Evolutionary conservation across 2,329 filamentous ascomycete genomes (phyloP), one percentile per base, ranked within the genome.

Genomic region (Alternaria brassicae): DNA sequence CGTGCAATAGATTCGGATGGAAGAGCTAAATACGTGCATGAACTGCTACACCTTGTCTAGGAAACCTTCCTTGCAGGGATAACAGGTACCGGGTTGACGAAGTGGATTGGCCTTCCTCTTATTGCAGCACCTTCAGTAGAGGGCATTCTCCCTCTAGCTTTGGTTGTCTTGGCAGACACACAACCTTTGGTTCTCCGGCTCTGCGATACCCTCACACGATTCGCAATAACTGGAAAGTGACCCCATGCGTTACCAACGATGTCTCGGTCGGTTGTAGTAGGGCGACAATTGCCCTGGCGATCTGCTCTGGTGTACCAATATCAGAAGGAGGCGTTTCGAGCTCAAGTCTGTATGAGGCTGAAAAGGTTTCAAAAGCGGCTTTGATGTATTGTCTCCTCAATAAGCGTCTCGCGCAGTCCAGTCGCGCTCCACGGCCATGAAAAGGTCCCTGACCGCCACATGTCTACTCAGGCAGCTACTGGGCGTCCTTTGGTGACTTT

Each of bases 371-470:
- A 23, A 30, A 27, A 27, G 6, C 54, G 27, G 36, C 12, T 17
- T 42, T 27, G 53, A 37, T 34, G 48, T n/a, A 34, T 27, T 28
- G 34, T 32, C 21, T 47, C 3, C 19, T 56, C 25, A 45, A n/a
- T 52, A 37, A 12, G 44, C 49, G 34, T 45, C 53, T 17, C 45
- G 44, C 13, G 52, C 30, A 21, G 75, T 75, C 75, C 78, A 80
- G 39, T 78, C 69, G 45, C 69, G 72, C 32, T 76, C 72, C 6
- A 69, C 70, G 44, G 78, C 78, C 68, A 75, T 78, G 66, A 79
- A 80, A 63, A 80, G 69, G 40, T 80, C 77, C 34, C 77, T 71
- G 12, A 76, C 70, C 6, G 62, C 58, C 19, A 70, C 21, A 62
- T 79, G 77, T 30, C 66, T 71, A 25, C 56, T 61, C 10, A 77